These are phyloP conservation scores for Magnusiomyces clavatus DNA, from an alignment of 1,139 yeast genomes.

Conservation along the genomic window DNA sequence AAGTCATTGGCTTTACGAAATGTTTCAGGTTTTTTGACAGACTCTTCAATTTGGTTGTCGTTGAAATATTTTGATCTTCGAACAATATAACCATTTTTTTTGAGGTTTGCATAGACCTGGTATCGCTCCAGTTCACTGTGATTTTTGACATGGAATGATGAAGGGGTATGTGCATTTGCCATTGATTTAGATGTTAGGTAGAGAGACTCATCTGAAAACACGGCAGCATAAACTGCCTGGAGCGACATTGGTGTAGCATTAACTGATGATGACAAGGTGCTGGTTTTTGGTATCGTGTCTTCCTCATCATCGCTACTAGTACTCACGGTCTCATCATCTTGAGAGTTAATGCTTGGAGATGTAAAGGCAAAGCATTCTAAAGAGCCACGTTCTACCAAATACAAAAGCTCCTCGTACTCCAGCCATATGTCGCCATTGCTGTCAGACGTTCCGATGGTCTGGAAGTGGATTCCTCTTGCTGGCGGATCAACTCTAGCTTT, in stretches of 20 bases:
- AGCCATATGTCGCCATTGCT: constrained; percentile 43
- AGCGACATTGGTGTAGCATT: constrained; percentile 38
- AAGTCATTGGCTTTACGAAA: constrained; percentile 1
- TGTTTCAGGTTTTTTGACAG: not conserved
- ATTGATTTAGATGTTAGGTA: not conserved
- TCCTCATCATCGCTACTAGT: no score
- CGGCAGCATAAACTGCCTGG: constrained; percentile 55
- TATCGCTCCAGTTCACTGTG: constrained; percentile 48
- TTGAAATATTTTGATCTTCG: constrained; percentile 30
- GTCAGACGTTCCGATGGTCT: constrained; percentile 61
- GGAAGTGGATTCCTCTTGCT: constrained; percentile 67
- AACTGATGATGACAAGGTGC: no score
- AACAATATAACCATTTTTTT: constrained; percentile 73
- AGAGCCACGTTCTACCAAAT: constrained; percentile 78
- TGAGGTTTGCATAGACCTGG: constrained; percentile 66
- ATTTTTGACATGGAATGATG: constrained; percentile 8
- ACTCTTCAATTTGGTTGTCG: constrained; percentile 14
- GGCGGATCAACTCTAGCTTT: constrained; percentile 42
- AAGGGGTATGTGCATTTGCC: no score
- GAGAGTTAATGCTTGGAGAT: constrained; percentile 18
- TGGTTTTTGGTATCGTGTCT: no score
- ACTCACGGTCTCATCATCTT: no score
- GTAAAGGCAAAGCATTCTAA: constrained; percentile 42
- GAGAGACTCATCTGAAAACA: constrained; percentile 27
- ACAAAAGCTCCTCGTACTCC: constrained; percentile 60